These are phyloP conservation scores for Bonia amplexicaulis DNA, from an alignment of 176 grass and related monocot species.

Conservation along the genomic window DNA sequence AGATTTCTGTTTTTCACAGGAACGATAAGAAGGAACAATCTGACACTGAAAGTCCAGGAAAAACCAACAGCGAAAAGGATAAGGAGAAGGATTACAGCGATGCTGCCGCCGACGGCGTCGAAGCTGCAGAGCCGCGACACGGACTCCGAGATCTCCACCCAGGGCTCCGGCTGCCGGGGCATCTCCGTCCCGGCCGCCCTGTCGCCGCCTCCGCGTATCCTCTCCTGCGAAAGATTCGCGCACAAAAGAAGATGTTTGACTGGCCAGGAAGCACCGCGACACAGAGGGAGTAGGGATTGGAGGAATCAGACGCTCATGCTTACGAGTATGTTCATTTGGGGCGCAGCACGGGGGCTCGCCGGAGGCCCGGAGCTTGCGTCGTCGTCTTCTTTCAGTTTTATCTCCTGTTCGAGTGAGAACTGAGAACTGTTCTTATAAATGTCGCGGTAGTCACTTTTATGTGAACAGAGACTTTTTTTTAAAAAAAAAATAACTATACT, in stretches of 20 bases:
- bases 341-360: background rate
- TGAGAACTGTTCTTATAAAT: background rate
- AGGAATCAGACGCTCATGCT: background rate
- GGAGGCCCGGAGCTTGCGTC: background rate
- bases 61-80: background rate
- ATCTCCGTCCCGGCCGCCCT: background rate
- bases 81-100: slow-evolving; percentile 41
- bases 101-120: slow-evolving; percentile 27
- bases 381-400: background rate
- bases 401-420: background rate
- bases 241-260: background rate
- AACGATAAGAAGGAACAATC: background rate
- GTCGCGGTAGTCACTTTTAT: too few species aligned
- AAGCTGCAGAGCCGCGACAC: slow-evolving; percentile 75
- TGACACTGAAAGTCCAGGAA: background rate
- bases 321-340: slow-evolving; percentile 52
- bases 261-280: background rate
- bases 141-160: slow-evolving; percentile 83
- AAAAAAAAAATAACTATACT: too few species aligned
- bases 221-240: slow-evolving; percentile 26
- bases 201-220: slow-evolving; percentile 30
- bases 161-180: slow-evolving; percentile 37
- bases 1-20: background rate
- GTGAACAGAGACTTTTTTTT: too few species aligned
- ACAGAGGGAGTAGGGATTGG: background rate